A percentile compares a stretch with the other conserved stretches of the same genome.
phyloP scores from a whole-genome alignment of 371 early-diverging fungal genomes.

The Mucor piriformis region DNA sequence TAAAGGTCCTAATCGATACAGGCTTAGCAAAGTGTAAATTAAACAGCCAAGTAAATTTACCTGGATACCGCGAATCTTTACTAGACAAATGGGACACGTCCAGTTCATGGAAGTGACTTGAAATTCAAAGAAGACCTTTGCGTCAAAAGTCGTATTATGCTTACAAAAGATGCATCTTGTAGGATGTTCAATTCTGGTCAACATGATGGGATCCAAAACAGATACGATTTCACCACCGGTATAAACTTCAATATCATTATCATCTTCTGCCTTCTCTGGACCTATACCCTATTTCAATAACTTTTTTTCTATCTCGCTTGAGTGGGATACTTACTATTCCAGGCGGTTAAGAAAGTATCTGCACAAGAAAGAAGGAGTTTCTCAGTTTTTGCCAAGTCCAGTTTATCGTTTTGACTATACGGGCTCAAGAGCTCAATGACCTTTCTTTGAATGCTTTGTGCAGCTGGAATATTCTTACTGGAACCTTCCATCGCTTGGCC shows the following conservation, averaged over 20 bases:
- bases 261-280: slow-evolving; percentile 13
- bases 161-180: slow-evolving; percentile 42
- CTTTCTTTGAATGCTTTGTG: slow-evolving; percentile 21
- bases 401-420: slow-evolving; percentile 20
- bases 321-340: slow-evolving; percentile 17
- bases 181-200: slow-evolving; percentile 40
- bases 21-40: too few species aligned
- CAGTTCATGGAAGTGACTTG: slow-evolving; percentile 22
- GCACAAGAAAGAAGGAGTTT: slow-evolving; percentile 23
- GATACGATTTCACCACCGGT: slow-evolving; percentile 37
- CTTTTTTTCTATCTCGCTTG: not conserved
- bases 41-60: slow-evolving; percentile 12
- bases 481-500: slow-evolving; percentile 24
- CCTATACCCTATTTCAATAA: not conserved
- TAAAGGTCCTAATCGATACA: slow-evolving; percentile 21
- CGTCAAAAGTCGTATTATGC: slow-evolving; percentile 47
- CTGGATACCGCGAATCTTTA: slow-evolving; percentile 32
- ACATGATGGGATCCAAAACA: slow-evolving; percentile 36
- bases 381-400: slow-evolving; percentile 15
- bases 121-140: slow-evolving; percentile 20
- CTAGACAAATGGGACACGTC: slow-evolving; percentile 32
- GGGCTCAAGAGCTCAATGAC: slow-evolving; percentile 14
- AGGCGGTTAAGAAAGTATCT: slow-evolving; percentile 16
- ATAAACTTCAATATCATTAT: slow-evolving; percentile 28
- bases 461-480: slow-evolving; percentile 11